A percentile compares a stretch with the other conserved stretches of the same genome.
Evolutionary conservation across 306 rosid species (phyloP).

Genomic region (Rosa rugosa): DNA sequence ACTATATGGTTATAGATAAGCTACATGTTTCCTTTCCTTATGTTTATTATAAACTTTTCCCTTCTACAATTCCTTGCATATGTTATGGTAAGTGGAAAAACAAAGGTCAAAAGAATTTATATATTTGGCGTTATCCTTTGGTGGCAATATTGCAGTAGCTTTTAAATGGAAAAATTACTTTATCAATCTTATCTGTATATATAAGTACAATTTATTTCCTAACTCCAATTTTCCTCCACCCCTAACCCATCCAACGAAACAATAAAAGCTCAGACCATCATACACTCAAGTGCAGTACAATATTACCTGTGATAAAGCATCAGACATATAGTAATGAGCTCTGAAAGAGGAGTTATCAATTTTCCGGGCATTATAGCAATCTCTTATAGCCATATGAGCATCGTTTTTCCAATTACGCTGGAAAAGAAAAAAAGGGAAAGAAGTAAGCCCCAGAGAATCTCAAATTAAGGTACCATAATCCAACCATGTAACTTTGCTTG

Average conservation of each 20-base stretch:
- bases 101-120: neutral
- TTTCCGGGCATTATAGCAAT: conserved; percentile 75
- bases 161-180: neutral
- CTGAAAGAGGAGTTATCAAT: conserved; percentile 56
- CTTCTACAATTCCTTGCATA: neutral
- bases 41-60: neutral
- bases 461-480: conserved; percentile 16
- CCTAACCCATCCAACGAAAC: neutral
- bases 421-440: conserved; percentile 9
- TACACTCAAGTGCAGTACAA: conserved; percentile 11
- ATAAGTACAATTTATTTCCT: neutral
- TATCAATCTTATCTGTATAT: neutral
- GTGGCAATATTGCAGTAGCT: neutral
- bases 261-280: neutral
- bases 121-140: neutral
- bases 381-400: conserved; percentile 87
- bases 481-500: conserved; percentile 26
- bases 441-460: conserved; percentile 1
- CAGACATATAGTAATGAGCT: conserved; percentile 70
- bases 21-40: neutral
- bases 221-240: neutral
- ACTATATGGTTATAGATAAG: neutral
- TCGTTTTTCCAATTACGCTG: conserved; percentile 99
- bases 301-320: conserved; percentile 89
- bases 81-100: neutral